A percentile compares a stretch with the other conserved stretches of the same genome.
These are phyloP conservation scores for Fusarium nygamai DNA, from an alignment of 2,329 filamentous ascomycete genomes.

Conservation along the genomic window DNA sequence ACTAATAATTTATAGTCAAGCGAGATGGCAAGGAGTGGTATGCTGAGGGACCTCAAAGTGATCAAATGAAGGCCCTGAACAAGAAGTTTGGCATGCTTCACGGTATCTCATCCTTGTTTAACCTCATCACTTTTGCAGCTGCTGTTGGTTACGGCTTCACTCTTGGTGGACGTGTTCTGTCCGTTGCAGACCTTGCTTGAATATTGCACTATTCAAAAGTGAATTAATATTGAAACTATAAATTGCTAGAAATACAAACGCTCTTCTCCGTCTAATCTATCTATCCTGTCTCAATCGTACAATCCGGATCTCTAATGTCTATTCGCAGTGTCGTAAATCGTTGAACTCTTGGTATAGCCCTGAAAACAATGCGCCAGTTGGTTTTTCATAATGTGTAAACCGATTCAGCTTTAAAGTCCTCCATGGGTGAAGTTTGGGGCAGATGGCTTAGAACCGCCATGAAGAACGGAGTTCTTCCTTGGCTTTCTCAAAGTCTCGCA, in stretches of 20 bases:
- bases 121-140: conserved; percentile 75
- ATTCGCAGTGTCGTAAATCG: conserved; percentile 38
- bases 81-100: conserved; percentile 82
- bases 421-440: neutral
- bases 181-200: conserved; percentile 44
- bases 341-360: conserved; percentile 36
- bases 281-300: neutral
- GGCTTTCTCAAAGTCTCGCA: conserved; percentile 55
- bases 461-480: conserved; percentile 59
- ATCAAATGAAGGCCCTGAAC: conserved; percentile 85
- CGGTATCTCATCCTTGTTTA: conserved; percentile 82
- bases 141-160: conserved; percentile 82
- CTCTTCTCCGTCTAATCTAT: neutral
- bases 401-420: neutral
- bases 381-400: neutral
- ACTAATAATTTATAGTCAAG: conserved; percentile 66
- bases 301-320: conserved; percentile 22
- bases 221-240: conserved; percentile 4
- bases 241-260: conserved; percentile 28
- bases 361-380: conserved; percentile 31
- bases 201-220: neutral
- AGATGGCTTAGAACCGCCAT: conserved; percentile 7
- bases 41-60: conserved; percentile 80
- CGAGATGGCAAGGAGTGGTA: conserved; percentile 89
- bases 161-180: conserved; percentile 71